These are phyloP conservation scores for Xerocomellus chrysenteron DNA, from an alignment of 768 basidiomycete genomes.

Conservation along the genomic window DNA sequence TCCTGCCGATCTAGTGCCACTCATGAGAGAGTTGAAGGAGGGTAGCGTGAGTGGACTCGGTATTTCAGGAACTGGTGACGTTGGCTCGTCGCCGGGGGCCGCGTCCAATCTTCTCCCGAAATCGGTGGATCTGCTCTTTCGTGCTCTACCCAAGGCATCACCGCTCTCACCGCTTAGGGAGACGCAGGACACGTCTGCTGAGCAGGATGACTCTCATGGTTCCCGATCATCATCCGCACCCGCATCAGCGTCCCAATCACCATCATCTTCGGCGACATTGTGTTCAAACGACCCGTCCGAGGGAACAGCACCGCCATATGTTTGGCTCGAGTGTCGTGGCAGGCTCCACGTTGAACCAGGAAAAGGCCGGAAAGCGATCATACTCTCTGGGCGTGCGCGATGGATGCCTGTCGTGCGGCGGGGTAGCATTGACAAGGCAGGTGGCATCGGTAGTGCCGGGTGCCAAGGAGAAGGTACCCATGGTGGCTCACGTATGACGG, in stretches of 20 bases:
- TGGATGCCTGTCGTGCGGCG: conserved; percentile 59
- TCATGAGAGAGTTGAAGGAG: conserved; percentile 91
- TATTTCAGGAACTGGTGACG: conserved; percentile 17
- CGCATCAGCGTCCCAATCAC: not conserved
- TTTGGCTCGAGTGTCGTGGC: conserved; percentile 93
- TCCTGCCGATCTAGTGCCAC: conserved; percentile 84
- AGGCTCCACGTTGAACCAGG: conserved; percentile 88
- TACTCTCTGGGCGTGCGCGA: conserved; percentile 78
- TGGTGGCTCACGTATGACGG: not conserved
- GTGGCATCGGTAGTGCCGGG: conserved; percentile 29
- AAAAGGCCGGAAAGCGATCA: conserved; percentile 91
- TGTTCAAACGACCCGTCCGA: conserved; percentile 1
- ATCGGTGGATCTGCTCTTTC: conserved; percentile 81
- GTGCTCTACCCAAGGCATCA: conserved; percentile 63
- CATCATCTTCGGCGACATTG: not conserved
- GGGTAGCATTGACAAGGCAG: conserved; percentile 56
- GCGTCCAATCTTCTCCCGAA: conserved; percentile 37
- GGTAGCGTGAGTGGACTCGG: conserved; percentile 23
- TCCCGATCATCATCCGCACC: conserved; percentile 1
- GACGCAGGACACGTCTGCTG: not conserved
- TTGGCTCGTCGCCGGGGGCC: conserved; percentile 8
- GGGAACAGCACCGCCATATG: conserved; percentile 42
- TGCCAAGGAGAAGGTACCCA: not conserved
- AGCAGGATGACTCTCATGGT: not conserved
- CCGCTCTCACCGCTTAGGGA: not conserved